Evolutionary conservation across 257 asterid species (phyloP).

Genomic region (Nicotiana knightiana): DNA sequence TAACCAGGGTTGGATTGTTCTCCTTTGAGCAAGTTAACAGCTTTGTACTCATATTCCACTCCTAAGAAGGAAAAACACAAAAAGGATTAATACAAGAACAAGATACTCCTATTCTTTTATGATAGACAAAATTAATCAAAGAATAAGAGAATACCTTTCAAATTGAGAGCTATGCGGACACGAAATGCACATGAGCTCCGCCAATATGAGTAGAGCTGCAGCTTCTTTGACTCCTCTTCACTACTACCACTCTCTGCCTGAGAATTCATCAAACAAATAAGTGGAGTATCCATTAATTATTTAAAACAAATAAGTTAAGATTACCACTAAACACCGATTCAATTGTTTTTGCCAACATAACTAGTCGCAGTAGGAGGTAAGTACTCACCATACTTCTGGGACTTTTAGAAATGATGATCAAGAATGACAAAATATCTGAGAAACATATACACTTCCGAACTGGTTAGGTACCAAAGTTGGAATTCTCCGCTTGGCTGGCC

Average conservation of each 20-base stretch:
- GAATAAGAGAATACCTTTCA: conserved; percentile 39
- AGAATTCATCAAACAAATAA: neutral
- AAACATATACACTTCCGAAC: neutral
- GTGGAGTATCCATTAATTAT: neutral
- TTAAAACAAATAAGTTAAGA: neutral
- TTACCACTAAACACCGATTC: neutral
- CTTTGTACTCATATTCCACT: conserved; percentile 61
- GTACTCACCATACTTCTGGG: neutral
- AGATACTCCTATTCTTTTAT: neutral
- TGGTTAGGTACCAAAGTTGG: neutral
- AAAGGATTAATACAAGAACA: neutral
- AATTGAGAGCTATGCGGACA: conserved; percentile 68
- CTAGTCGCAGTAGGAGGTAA: neutral
- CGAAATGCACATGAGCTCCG: conserved; percentile 82
- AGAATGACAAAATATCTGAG: neutral
- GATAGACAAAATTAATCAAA: neutral
- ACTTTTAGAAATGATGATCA: neutral
- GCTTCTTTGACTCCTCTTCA: conserved; percentile 34
- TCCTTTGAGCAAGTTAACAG: conserved; percentile 70
- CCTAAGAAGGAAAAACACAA: conserved; percentile 26
- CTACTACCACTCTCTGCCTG: neutral
- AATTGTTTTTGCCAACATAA: neutral
- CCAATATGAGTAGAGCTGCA: conserved; percentile 75
- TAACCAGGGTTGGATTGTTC: conserved; percentile 67
- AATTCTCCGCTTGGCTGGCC: neutral